phyloP scores from a whole-genome alignment of 768 basidiomycete genomes.

The Tricholoma terreum region DNA sequence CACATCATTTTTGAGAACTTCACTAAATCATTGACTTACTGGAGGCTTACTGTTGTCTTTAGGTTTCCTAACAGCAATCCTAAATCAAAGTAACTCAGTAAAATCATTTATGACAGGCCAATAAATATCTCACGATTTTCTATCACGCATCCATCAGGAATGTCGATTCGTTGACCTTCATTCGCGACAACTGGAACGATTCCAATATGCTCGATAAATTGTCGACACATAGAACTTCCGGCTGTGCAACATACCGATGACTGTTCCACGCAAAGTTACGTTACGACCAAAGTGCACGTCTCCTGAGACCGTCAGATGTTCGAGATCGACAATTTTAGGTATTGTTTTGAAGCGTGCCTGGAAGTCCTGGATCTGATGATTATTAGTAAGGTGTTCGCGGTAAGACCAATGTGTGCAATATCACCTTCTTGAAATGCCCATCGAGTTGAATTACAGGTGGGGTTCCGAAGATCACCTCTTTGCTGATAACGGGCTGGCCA shows the following conservation, averaged over 20 bases:
- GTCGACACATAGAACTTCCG: neutral
- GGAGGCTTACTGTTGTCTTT: slow-evolving; percentile 57
- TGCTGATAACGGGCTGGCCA: slow-evolving; percentile 68
- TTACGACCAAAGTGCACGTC: slow-evolving; percentile 74
- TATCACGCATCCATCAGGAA: slow-evolving; percentile 62
- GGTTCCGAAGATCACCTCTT: slow-evolving; percentile 58
- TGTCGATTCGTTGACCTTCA: slow-evolving; percentile 62
- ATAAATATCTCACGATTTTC: slow-evolving; percentile 46
- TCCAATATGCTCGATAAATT: neutral
- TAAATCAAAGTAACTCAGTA: slow-evolving; percentile 29
- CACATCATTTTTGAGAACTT: neutral
- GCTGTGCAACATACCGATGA: slow-evolving; percentile 48
- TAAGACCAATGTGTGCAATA: neutral
- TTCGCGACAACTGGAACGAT: slow-evolving; percentile 47
- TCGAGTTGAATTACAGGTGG: slow-evolving; percentile 83
- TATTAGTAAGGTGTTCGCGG: slow-evolving; percentile 30
- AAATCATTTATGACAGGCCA: neutral
- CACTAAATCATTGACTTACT: neutral
- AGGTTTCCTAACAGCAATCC: slow-evolving; percentile 74
- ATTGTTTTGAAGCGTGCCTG: slow-evolving; percentile 81
- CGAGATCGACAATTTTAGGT: slow-evolving; percentile 72
- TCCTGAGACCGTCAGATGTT: slow-evolving; percentile 79
- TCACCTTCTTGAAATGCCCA: slow-evolving; percentile 80
- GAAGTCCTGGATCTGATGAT: slow-evolving; percentile 57
- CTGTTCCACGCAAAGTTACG: slow-evolving; percentile 72